These are phyloP conservation scores for Ogataea minuta DNA, from an alignment of 805 yeast genomes.

Conservation along the genomic window DNA sequence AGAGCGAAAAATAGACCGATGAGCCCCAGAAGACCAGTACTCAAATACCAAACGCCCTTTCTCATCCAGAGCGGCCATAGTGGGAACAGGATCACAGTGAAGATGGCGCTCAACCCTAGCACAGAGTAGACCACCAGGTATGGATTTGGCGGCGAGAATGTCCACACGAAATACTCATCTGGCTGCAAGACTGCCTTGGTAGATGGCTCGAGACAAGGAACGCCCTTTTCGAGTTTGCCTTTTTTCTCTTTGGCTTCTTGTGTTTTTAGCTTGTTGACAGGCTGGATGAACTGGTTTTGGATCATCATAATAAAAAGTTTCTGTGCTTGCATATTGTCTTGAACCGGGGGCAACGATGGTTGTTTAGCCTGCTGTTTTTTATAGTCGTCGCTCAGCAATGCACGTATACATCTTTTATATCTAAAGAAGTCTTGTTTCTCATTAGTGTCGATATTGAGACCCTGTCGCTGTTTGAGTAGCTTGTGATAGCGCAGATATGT, in stretches of 20 bases:
- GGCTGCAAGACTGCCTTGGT: constrained; percentile 59
- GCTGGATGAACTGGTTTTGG: constrained; percentile 68
- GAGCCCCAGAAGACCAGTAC: constrained; percentile 72
- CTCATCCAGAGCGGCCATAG: constrained; percentile 93
- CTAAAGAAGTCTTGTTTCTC: constrained; percentile 80
- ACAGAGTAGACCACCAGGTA: constrained; percentile 59
- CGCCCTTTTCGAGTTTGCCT: constrained; percentile 57
- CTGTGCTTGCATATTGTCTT: constrained; percentile 54
- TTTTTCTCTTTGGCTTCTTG: constrained; percentile 61
- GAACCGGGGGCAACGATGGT: constrained; percentile 45
- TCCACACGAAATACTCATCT: constrained; percentile 82
- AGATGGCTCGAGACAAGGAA: constrained; percentile 56
- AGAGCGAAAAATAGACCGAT: constrained; percentile 71
- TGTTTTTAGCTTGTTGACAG: constrained; percentile 71
- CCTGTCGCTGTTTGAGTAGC: constrained; percentile 77
- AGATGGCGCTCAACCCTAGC: constrained; percentile 61
- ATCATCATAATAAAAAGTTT: constrained; percentile 66
- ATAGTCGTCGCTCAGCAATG: constrained; percentile 72
- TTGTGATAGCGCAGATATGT: constrained; percentile 62
- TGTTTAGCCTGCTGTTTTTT: constrained; percentile 32
- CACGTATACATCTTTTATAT: constrained; percentile 78
- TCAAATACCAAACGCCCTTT: constrained; percentile 84
- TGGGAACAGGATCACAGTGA: constrained; percentile 76
- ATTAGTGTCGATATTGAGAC: constrained; percentile 58
- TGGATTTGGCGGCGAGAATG: constrained; percentile 70